phyloP scores from a whole-genome alignment of 2,329 filamentous ascomycete genomes.

The Seiridium cupressi region DNA sequence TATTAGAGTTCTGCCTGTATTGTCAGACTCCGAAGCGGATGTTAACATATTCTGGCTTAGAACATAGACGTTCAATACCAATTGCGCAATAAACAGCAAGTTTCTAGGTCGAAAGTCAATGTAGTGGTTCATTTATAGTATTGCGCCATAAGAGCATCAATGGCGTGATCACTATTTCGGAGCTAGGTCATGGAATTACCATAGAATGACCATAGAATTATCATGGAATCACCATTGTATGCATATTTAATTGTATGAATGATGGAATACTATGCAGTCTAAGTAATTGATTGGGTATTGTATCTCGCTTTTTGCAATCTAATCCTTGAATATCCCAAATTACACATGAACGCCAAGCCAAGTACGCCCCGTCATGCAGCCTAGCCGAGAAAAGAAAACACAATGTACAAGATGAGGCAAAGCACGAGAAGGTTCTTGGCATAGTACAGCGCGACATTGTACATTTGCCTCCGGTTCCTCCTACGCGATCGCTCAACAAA shows the following conservation, averaged over 20 bases:
- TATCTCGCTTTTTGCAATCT: background rate
- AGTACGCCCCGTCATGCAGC: background rate
- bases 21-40: too few species aligned
- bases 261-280: background rate
- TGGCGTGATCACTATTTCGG: too few species aligned
- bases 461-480: slow-evolving; percentile 7
- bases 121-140: too few species aligned
- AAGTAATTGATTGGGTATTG: background rate
- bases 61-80: too few species aligned
- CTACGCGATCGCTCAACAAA: slow-evolving; percentile 25
- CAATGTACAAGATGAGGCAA: background rate
- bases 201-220: too few species aligned
- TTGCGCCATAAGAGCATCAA: too few species aligned
- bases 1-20: too few species aligned
- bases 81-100: too few species aligned
- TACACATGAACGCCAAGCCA: background rate
- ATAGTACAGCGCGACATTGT: slow-evolving; percentile 2
- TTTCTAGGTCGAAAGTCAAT: too few species aligned
- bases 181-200: too few species aligned
- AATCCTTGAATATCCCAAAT: background rate
- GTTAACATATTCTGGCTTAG: too few species aligned
- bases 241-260: background rate
- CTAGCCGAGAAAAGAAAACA: background rate
- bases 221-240: background rate
- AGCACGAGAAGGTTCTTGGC: background rate